Percentiles rank a stretch among this genome's conserved stretches.
phyloP scores from a whole-genome alignment of 495 filamentous ascomycete genomes.

The Neurospora sp. region DNA sequence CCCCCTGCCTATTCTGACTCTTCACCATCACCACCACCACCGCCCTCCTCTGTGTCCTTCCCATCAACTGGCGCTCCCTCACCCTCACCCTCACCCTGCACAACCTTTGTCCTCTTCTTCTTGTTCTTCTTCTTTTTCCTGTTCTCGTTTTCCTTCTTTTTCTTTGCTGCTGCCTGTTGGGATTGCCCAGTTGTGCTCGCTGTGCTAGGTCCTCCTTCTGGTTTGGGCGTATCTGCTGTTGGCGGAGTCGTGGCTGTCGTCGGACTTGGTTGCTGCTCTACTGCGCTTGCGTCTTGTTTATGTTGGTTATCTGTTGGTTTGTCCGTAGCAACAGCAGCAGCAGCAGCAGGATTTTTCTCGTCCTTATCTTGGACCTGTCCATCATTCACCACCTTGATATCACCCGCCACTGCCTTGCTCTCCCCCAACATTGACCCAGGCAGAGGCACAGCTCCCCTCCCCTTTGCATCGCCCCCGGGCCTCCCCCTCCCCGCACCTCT shows the following conservation, averaged over 20 bases:
- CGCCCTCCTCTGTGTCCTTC: background rate
- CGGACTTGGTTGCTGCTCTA: slow-evolving; percentile 3
- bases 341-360: background rate
- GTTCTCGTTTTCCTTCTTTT: slow-evolving; percentile 43
- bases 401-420: background rate
- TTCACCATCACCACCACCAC: background rate
- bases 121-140: slow-evolving; percentile 19
- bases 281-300: background rate
- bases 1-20: background rate
- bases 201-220: background rate
- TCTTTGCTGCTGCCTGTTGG: slow-evolving; percentile 36
- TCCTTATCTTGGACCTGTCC: background rate
- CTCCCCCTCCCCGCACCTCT: background rate
- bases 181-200: background rate
- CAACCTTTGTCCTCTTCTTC: slow-evolving; percentile 2
- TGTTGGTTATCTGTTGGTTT: background rate
- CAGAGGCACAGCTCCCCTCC: background rate
- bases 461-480: background rate
- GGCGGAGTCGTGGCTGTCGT: slow-evolving; percentile 12
- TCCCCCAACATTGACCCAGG: background rate
- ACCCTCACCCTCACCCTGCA: background rate
- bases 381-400: background rate
- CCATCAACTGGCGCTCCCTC: background rate
- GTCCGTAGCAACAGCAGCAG: background rate
- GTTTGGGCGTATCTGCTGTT: background rate